Percentiles rank a stretch among this genome's conserved stretches.
phyloP scores from a whole-genome alignment of 2,329 filamentous ascomycete species.

The Claviceps spartinae region DNA sequence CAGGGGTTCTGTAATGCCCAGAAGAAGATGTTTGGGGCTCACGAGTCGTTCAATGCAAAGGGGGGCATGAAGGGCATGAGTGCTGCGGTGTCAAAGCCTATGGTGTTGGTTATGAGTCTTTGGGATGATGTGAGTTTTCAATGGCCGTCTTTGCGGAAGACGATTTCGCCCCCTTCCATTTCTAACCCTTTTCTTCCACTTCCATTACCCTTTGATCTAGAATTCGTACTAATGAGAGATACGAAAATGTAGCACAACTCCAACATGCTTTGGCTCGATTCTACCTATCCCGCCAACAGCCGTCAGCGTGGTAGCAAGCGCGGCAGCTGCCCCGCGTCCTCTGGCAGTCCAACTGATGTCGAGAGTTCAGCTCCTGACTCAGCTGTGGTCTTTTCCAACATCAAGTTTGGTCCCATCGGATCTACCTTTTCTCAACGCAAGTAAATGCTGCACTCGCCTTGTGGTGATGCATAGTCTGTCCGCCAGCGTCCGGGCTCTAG shows the following conservation, averaged over 20 bases:
- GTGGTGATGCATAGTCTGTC: too few species aligned
- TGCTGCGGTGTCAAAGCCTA: slow-evolving; percentile 24
- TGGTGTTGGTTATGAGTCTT: slow-evolving; percentile 36
- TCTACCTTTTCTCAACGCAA: slow-evolving; percentile 28
- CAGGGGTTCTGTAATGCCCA: slow-evolving; percentile 43
- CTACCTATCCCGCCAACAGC: neutral
- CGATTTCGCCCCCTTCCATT: neutral
- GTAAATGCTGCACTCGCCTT: neutral
- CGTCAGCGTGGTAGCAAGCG: neutral
- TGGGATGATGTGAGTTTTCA: slow-evolving; percentile 42
- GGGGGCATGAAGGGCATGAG: slow-evolving; percentile 48
- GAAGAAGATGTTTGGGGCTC: slow-evolving; percentile 43
- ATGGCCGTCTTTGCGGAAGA: too few species aligned
- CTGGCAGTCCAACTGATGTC: slow-evolving; percentile 20
- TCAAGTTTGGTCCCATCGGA: slow-evolving; percentile 41
- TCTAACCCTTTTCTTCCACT: too few species aligned
- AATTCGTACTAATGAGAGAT: neutral
- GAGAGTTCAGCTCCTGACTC: slow-evolving; percentile 32
- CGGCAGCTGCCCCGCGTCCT: slow-evolving; percentile 18
- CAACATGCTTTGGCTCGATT: slow-evolving; percentile 37
- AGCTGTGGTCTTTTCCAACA: slow-evolving; percentile 44
- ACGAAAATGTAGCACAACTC: slow-evolving; percentile 31
- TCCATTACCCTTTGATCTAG: neutral
- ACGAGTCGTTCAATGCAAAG: slow-evolving; percentile 35
- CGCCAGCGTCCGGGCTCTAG: too few species aligned